Base-by-base conservation (phyloP, 768 basidiomycete genomes). In the Sistotremastrum suecicum region DNA sequence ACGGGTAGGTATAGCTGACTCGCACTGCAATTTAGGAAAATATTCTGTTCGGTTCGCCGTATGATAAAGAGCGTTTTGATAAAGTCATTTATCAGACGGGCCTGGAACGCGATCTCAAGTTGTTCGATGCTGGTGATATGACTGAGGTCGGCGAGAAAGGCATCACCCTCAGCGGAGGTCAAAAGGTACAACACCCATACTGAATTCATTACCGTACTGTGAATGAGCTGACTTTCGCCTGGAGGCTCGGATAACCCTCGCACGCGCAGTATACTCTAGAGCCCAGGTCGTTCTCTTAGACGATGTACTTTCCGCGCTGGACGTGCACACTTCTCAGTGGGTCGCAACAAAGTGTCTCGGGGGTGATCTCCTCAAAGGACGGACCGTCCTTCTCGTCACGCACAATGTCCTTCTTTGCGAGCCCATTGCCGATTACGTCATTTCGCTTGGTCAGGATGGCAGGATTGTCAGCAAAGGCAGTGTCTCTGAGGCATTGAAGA, bases 121-220 rank as follows among this genome's bases (percentile, higher is more conserved):
- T 67, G n/a, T 62, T 66, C 43, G 60, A 63, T n/a, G 62, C 63
- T 29, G 64, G 65, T 1, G 65, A 67, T 44, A 38, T 57, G 39
- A 67, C 65, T 6, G 65, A 67, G 50, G 57, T 67, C 33, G 65
- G 65, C 7, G 65, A 67, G 40, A 65, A 64, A 50, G 65, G 65
- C n/a, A 49, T 66, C 6, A 66, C 56, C 6, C 40, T 57, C 11
- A 56, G 54, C 62, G 35, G 20, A 20, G 20, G 20, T 20, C 9
- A 4, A 9, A 8, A 34, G 1, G 8, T n/a, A 29, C 37, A 5
- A 10, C 38, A 7, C 5, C 3, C 20, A 20, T 45, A 5, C 30
- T 43, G 29, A 33, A n/a, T 31, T 34, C 43, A 39, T 33, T 37
- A 30, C 9, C n/a, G 29, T 9, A 7, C 11, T 60, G 59, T 52